Evolutionary conservation across 1,139 yeast genomes (phyloP), one percentile per base, ranked within the genome.

Genomic region (Geotrichum bryndzae): DNA sequence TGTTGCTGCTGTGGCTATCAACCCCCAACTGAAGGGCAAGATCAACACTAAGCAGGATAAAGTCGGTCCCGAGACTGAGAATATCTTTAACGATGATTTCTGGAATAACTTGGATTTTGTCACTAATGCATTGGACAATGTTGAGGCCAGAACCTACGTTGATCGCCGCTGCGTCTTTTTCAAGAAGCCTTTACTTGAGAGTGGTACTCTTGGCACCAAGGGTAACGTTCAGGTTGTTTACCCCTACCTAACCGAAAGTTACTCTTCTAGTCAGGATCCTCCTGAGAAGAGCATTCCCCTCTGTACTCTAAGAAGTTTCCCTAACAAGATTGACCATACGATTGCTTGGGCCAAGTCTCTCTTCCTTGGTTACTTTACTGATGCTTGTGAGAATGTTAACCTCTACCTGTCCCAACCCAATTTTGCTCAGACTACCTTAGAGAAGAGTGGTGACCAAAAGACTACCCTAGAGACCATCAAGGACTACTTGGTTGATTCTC

Each of bases 331-430:
- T 70, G 99, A 94, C 73, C 99, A 94, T 73, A 95, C 99, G 0
- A 94, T 94, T 77, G 98, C 99, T 15, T 94, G 99, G 99, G 96
- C 98, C 29, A 94, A 95, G 78, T 86, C 92, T 27, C 81, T 91
- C 71, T 94, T 94, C 82, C 96, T 89, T 79, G 97, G 95, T n/a
- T 90, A 85, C 73, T 94, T 94, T 75, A 82, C 85, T 52, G 97
- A 94, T 66, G 83, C 92, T 33, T 95, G 97, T 31, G 97, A 90
- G 76, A 90, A 91, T 70, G 98, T 92, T 63, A 94, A 94, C 75
- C 78, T 90, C 72, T 94, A 91, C 75, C 79, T 95, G 73, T 82
- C 94, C 54, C 97, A 94, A 76, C 96, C 97, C 66, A 88, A 91
- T 77, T 94, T 87, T 74, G 91, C 94, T 56, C 97, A 94, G 76